phyloP scores from a whole-genome alignment of 2,329 filamentous ascomycete genomes.

The Apiospora saccharicola region DNA sequence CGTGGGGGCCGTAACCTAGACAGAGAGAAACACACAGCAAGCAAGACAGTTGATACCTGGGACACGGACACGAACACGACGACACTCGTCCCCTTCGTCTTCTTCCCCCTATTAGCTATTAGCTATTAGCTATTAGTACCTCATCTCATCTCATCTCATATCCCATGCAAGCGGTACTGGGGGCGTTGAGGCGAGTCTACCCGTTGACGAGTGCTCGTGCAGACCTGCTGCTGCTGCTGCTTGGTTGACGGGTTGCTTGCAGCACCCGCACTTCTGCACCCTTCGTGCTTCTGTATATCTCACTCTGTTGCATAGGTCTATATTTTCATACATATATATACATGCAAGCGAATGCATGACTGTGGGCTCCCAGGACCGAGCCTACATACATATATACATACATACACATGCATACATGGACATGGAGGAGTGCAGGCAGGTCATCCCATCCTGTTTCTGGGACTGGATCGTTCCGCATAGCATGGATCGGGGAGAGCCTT shows the following conservation, averaged over 20 bases:
- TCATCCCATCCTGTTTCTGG: slow-evolving; percentile 17
- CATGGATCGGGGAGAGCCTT: slow-evolving; percentile 17
- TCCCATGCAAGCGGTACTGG: background rate
- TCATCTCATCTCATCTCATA: background rate
- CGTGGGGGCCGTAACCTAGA: slow-evolving; percentile 15
- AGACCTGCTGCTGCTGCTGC: background rate
- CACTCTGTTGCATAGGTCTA: slow-evolving; percentile 9
- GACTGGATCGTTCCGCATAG: slow-evolving; percentile 15
- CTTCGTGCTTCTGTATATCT: slow-evolving; percentile 21
- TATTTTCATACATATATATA: background rate
- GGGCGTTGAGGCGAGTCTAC: background rate
- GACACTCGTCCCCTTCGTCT: background rate
- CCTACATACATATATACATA: background rate
- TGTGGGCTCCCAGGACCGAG: background rate
- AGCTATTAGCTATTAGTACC: background rate
- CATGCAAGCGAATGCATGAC: slow-evolving; percentile 11
- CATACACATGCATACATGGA: background rate
- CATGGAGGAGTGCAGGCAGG: background rate
- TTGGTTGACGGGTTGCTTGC: slow-evolving; percentile 12
- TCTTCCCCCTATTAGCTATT: background rate
- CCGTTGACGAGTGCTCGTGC: background rate
- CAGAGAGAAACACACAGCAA: slow-evolving; percentile 2
- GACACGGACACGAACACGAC: background rate
- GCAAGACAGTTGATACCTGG: background rate
- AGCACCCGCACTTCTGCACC: slow-evolving; percentile 13